A percentile compares a stretch with the other conserved stretches of the same genome.
phyloP scores from a whole-genome alignment of 1,284 basidiomycete genomes.

The Trametes versicolor region DNA sequence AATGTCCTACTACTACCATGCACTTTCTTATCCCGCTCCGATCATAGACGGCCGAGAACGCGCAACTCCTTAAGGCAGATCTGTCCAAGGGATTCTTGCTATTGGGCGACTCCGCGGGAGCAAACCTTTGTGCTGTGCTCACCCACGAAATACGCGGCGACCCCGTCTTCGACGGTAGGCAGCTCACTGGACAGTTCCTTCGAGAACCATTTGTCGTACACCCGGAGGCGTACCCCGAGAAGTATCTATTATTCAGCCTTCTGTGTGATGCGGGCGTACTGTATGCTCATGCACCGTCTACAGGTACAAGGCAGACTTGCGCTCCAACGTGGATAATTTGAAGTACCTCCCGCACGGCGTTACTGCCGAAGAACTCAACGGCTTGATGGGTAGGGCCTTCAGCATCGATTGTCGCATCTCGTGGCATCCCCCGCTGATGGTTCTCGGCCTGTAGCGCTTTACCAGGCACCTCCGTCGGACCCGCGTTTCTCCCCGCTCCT shows the following conservation, averaged over 20 bases:
- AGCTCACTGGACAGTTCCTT: constrained; percentile 27
- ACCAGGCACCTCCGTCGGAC: background rate
- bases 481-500: constrained; percentile 28
- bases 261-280: background rate
- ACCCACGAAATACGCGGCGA: constrained; percentile 35
- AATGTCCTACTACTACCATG: background rate
- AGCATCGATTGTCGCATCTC: too few relatives aligned
- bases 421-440: background rate
- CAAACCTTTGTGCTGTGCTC: constrained; percentile 34
- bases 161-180: constrained; percentile 27
- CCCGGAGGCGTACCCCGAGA: constrained; percentile 23
- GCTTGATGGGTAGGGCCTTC: background rate
- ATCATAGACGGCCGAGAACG: constrained; percentile 19
- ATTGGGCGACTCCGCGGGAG: constrained; percentile 39
- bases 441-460: background rate
- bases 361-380: background rate
- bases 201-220: constrained; percentile 27
- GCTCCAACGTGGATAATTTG: constrained; percentile 37
- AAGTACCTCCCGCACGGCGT: constrained; percentile 21
- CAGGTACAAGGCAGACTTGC: constrained; percentile 35
- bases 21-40: background rate
- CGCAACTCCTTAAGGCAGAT: constrained; percentile 9
- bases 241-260: constrained; percentile 18
- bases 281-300: background rate
- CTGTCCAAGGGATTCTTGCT: constrained; percentile 36